These are phyloP conservation scores for Gracilaria gracilis DNA, from an alignment of 23 red algal genomes.

Conservation along the genomic window DNA sequence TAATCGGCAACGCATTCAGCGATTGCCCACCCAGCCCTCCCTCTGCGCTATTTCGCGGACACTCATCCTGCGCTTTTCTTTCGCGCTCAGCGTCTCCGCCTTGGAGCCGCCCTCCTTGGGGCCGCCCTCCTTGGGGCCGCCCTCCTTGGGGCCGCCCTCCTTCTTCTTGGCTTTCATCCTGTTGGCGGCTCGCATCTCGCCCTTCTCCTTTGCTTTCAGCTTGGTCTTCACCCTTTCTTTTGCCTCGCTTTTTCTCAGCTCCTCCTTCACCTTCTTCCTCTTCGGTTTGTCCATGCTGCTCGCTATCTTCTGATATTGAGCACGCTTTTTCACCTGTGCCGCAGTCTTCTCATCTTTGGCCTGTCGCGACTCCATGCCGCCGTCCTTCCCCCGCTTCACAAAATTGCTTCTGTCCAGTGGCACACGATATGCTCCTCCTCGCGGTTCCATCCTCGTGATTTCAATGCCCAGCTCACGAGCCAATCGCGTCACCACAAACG, in stretches of 20 bases:
- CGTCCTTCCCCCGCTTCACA: not conserved
- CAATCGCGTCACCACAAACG: slow-evolving; percentile 67
- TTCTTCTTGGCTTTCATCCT: slow-evolving; percentile 8
- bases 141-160: not conserved
- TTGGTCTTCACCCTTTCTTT: slow-evolving; percentile 6
- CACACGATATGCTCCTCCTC: slow-evolving; percentile 57
- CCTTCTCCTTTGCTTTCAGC: slow-evolving; percentile 25
- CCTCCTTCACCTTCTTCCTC: slow-evolving; percentile 27
- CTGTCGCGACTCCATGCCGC: not conserved
- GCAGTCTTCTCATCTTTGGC: not conserved
- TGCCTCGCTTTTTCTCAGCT: not conserved
- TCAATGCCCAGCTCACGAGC: slow-evolving; percentile 54
- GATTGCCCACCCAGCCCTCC: slow-evolving; percentile 29
- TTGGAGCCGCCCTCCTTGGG: too few species aligned
- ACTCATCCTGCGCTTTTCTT: not conserved
- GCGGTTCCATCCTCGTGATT: slow-evolving; percentile 74
- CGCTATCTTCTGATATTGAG: not conserved
- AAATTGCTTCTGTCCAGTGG: slow-evolving; percentile 21
- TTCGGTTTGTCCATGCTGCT: not conserved
- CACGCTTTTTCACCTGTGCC: too few species aligned
- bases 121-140: not conserved
- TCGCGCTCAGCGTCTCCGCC: too few species aligned
- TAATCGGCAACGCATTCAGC: not conserved
- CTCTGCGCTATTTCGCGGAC: not conserved
- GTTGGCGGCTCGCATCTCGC: not conserved